phyloP scores from a whole-genome alignment of 495 filamentous ascomycete genomes.

The Podospora australis region DNA sequence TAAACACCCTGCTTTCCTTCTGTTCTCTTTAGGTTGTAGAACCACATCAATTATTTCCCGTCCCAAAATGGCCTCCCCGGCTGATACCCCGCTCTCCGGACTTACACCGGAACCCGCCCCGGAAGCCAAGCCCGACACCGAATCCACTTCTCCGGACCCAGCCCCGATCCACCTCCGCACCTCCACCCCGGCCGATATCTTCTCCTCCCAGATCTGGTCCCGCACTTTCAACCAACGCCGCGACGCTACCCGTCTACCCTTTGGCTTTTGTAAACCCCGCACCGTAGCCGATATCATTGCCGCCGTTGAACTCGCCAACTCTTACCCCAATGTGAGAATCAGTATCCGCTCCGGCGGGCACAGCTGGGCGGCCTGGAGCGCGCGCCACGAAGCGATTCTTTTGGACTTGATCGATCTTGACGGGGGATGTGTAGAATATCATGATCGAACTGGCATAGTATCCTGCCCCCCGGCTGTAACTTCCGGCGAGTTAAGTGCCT shows the following conservation, averaged over 20 bases:
- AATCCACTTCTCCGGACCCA: neutral
- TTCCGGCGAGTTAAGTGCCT: constrained; percentile 36
- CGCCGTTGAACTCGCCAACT: constrained; percentile 39
- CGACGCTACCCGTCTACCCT: constrained; percentile 24
- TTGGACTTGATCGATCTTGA: constrained; percentile 29
- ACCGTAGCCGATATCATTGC: constrained; percentile 33
- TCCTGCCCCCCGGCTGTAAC: constrained; percentile 40
- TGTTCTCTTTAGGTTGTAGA: too few species aligned
- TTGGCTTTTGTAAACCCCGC: constrained; percentile 40
- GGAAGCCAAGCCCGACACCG: neutral
- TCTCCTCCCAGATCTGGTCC: neutral
- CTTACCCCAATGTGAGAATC: constrained; percentile 33
- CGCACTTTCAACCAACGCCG: neutral
- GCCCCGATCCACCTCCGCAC: neutral
- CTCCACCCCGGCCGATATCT: neutral
- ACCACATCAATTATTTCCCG: too few species aligned
- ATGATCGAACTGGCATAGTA: constrained; percentile 27
- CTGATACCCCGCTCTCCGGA: too few species aligned
- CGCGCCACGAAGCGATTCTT: constrained; percentile 44
- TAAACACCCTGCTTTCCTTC: too few species aligned
- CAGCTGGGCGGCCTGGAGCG: constrained; percentile 48
- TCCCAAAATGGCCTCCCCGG: too few species aligned
- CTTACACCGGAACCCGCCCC: neutral
- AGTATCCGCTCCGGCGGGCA: constrained; percentile 51
- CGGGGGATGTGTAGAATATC: constrained; percentile 27